Conservation (phyloP, 148 eudicot species). For the Rhododendron kiyosumense region DNA sequence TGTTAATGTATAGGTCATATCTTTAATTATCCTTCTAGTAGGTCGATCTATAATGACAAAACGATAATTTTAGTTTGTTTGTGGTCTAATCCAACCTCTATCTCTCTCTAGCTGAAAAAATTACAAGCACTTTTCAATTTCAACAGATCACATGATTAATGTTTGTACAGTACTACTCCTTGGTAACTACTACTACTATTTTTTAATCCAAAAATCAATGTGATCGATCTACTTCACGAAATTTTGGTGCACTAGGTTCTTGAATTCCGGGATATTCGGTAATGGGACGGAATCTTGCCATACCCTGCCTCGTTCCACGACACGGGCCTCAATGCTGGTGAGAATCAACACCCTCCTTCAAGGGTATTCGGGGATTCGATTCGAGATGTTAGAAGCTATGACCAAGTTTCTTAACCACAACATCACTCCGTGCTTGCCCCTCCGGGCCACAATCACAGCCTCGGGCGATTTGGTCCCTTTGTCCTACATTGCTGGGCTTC, state of each 20-base stretch:
- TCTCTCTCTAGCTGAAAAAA: no score
- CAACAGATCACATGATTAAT: no score
- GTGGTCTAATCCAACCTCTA: no score
- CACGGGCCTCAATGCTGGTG: background rate
- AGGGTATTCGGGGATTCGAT: constrained; percentile 15
- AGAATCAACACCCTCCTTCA: constrained; percentile 3
- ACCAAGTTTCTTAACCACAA: constrained; percentile 17
- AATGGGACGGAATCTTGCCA: background rate
- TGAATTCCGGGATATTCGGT: background rate
- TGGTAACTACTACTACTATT: no score
- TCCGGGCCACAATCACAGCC: constrained; percentile 20
- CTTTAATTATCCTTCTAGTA: no score
- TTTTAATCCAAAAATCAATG: background rate
- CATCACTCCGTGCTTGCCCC: constrained; percentile 22
- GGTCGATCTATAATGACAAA: no score
- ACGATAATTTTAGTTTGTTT: no score
- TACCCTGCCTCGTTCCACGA: background rate
- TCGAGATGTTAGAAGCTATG: constrained; percentile 2
- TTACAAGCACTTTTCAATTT: no score
- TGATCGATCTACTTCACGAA: background rate
- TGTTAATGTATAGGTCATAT: no score
- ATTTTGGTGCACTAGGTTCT: background rate
- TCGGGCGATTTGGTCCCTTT: constrained; percentile 21
- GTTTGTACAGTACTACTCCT: no score
- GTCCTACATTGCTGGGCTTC: constrained; percentile 16